phyloP scores from a whole-genome alignment of 768 basidiomycete genomes.

The Pisolithus tinctorius region DNA sequence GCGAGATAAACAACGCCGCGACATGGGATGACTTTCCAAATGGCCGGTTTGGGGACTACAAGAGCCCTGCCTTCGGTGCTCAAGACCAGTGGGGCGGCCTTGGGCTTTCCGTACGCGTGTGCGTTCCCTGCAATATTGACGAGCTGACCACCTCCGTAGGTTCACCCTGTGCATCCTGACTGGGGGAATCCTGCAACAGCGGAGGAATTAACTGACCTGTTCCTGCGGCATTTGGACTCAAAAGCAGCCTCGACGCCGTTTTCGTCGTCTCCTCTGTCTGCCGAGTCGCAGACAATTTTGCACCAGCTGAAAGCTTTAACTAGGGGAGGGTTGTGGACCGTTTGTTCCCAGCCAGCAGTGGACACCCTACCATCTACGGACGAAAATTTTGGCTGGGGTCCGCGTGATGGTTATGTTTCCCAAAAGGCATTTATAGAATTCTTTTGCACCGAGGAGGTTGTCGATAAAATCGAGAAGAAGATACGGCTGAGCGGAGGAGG shows the following conservation, averaged over 20 bases:
- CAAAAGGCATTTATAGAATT: slow-evolving; percentile 99
- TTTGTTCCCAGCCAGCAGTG: slow-evolving; percentile 92
- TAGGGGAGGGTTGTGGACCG: slow-evolving; percentile 84
- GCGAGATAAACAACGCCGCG: slow-evolving; percentile 69
- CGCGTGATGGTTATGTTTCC: slow-evolving; percentile 86
- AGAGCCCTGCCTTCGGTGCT: slow-evolving; percentile 91
- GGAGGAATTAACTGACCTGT: slow-evolving; percentile 70
- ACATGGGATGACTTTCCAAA: slow-evolving; percentile 98
- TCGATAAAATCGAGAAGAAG: slow-evolving; percentile 53
- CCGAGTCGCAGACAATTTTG: slow-evolving; percentile 79
- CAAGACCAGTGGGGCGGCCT: slow-evolving; percentile 75
- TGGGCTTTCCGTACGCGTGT: slow-evolving; percentile 41
- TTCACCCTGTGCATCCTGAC: slow-evolving; percentile 51
- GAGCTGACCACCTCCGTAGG: slow-evolving; percentile 32
- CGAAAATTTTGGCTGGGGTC: slow-evolving; percentile 87
- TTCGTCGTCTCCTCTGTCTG: slow-evolving; percentile 71
- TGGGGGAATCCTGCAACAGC: slow-evolving; percentile 66
- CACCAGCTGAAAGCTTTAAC: slow-evolving; percentile 73
- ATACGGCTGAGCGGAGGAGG: slow-evolving; percentile 49
- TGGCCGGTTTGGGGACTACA: slow-evolving; percentile 95
- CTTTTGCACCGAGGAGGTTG: slow-evolving; percentile 62
- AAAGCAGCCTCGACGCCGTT: slow-evolving; percentile 79
- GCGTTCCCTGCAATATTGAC: background rate
- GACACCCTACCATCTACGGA: slow-evolving; percentile 74
- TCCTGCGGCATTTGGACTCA: slow-evolving; percentile 74